These are phyloP conservation scores for Plasmopara viticola DNA, from an alignment of 352 stramenopile genomes.

Conservation along the genomic window DNA sequence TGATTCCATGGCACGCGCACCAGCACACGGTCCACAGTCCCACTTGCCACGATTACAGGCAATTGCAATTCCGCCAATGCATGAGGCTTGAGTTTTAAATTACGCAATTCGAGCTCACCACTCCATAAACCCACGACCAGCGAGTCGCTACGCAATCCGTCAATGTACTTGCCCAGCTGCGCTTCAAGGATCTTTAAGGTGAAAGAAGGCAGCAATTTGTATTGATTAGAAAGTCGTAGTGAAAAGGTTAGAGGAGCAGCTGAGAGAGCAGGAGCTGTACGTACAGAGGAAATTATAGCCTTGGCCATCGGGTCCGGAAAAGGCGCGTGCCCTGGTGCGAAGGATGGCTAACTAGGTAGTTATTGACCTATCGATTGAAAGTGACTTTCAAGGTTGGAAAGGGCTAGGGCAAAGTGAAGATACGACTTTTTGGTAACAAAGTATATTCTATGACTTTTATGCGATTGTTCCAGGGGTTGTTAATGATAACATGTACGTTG, in stretches of 20 bases:
- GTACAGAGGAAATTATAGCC: not conserved
- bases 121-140: conserved; percentile 82
- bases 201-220: not conserved
- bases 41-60: conserved; percentile 54
- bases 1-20: conserved; percentile 86
- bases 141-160: conserved; percentile 68
- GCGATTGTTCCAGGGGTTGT: too few species aligned
- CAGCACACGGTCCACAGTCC: conserved; percentile 52
- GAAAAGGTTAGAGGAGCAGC: too few species aligned
- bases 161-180: conserved; percentile 78
- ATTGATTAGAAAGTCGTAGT: too few species aligned
- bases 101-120: conserved; percentile 66
- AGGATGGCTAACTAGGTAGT: not conserved
- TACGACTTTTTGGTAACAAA: too few species aligned
- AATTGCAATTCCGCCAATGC: conserved; percentile 71
- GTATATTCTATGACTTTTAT: too few species aligned
- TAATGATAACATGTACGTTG: too few species aligned
- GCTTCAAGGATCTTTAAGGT: conserved; percentile 58
- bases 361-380: not conserved
- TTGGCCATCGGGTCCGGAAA: not conserved
- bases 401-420: too few species aligned
- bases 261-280: not conserved
- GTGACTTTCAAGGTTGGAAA: too few species aligned
- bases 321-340: not conserved
- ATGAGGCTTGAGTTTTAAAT: conserved; percentile 72